A percentile compares a stretch with the other conserved stretches of the same genome.
phyloP scores from a whole-genome alignment of 2,329 filamentous ascomycete species.

The Madurella fahalii region DNA sequence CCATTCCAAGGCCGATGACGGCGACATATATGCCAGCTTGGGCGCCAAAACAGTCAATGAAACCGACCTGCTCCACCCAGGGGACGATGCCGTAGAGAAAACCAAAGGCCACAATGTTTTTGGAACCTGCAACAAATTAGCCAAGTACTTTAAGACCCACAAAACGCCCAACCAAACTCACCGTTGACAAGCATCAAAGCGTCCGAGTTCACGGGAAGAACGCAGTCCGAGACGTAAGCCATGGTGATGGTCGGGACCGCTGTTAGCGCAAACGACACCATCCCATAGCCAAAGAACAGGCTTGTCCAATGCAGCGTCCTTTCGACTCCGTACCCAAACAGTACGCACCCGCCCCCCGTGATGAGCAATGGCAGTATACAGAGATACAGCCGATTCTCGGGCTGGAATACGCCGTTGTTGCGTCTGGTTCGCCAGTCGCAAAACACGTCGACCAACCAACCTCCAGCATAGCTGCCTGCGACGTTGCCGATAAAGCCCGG shows the following conservation, averaged over 20 bases:
- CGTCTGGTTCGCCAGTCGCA: constrained; percentile 38
- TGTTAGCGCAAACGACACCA: constrained; percentile 42
- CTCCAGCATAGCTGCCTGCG: constrained; percentile 39
- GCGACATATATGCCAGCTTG: constrained; percentile 30
- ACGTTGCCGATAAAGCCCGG: constrained; percentile 39
- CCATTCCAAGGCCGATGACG: constrained; percentile 27
- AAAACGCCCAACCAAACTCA: constrained; percentile 9
- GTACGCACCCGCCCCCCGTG: constrained; percentile 39
- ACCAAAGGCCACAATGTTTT: constrained; percentile 46
- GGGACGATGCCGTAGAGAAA: constrained; percentile 43
- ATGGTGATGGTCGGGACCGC: constrained; percentile 40
- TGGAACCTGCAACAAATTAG: constrained; percentile 28
- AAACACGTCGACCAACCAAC: constrained; percentile 40
- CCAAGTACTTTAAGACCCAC: background rate
- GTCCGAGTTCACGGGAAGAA: constrained; percentile 31
- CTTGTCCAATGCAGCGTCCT: constrained; percentile 39
- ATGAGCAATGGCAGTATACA: constrained; percentile 38
- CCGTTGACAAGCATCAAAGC: constrained; percentile 33
- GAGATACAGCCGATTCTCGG: constrained; percentile 41
- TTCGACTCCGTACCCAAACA: constrained; percentile 43
- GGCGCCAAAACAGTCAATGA: constrained; percentile 29
- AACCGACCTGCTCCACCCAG: constrained; percentile 34
- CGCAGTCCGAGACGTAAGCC: constrained; percentile 39
- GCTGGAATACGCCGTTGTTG: constrained; percentile 42
- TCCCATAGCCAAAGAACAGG: constrained; percentile 44